Evolutionary conservation across 192 early-diverging fungal species (phyloP).

Genomic region (Umbelopsis ramanniana): DNA sequence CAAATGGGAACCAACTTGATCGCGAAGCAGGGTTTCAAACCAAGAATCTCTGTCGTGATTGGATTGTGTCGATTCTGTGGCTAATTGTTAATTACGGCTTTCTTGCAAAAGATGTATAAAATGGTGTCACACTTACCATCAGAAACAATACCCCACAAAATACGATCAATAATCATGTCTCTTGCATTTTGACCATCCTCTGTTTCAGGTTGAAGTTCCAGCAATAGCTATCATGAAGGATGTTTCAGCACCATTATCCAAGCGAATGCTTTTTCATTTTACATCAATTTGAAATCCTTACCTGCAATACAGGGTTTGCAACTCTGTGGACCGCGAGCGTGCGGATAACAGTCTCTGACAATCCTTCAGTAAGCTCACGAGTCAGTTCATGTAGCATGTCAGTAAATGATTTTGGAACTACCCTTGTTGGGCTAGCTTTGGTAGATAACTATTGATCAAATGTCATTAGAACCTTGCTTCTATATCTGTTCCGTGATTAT

Average conservation of each 20-base stretch:
- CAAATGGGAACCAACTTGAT: conserved; percentile 81
- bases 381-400: conserved; percentile 59
- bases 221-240: conserved; percentile 24
- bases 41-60: conserved; percentile 51
- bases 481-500: too few species aligned
- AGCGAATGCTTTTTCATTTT: neutral
- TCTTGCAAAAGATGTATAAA: too few species aligned
- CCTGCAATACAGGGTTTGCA: conserved; percentile 83
- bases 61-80: neutral
- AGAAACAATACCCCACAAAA: conserved; percentile 57
- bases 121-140: conserved; percentile 37
- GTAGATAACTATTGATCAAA: neutral
- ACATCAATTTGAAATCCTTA: conserved; percentile 15
- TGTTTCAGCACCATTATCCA: neutral
- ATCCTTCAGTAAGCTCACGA: conserved; percentile 49
- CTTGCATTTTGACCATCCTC: conserved; percentile 45
- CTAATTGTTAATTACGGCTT: neutral
- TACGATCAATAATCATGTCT: conserved; percentile 57
- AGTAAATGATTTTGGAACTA: conserved; percentile 70
- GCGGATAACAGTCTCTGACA: conserved; percentile 57
- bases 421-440: conserved; percentile 43
- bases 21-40: conserved; percentile 62
- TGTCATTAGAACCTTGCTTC: too few species aligned
- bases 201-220: conserved; percentile 38
- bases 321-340: conserved; percentile 65